Evolutionary conservation across 2,329 filamentous ascomycete species (phyloP), one percentile per base, ranked within the genome.

Genomic region (Cryphonectria carpinicola): DNA sequence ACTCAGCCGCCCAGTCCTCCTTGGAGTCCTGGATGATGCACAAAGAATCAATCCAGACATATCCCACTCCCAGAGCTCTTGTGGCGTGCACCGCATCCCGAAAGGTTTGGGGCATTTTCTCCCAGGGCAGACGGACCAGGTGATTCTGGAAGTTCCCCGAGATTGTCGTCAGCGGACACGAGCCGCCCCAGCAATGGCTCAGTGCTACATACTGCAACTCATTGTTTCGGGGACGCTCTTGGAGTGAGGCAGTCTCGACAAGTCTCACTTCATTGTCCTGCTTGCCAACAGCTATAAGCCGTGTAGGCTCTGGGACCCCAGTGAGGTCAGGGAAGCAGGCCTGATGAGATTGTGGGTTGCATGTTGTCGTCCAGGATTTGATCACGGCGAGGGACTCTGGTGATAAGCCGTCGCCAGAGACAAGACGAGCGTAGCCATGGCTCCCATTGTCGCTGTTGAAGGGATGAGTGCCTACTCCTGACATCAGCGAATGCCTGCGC

Each of bases 1-100:
- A 67, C 65, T 73, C 70, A 5, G 43, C 43, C 19, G 67, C 56
- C 72, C 72, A 73, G n/a, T 73, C 72, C 8, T 58, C 32, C 4
- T 58, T 14, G n/a, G 61, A 66, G 22, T 73, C 66, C 39, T 73
- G 72, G 37, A 72, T n/a, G 28, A 72, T 68, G 35, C 58, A 68
- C 2, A 68, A 43, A 35, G 66, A 68, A 22, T 68, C 66, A n/a
- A 68, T 68, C 66, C 66, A 68, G 6, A 73, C 60, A 46, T 62
- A 73, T 37, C 67, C 65, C 6, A 68, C 52, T 32, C 17, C n/a
- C 1, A 62, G 41, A 7, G 28, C 54, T 22, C 63, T 41, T 17
- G 63, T 65, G 11, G 43, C 37, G 22, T 41, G 35, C 22, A 65
- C 17, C n/a, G 63, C 63, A 43, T 65, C 63, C 13, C 43, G 64